Evolutionary conservation across 1,284 basidiomycete species (phyloP).

Genomic region (Moesziomyces sp.): DNA sequence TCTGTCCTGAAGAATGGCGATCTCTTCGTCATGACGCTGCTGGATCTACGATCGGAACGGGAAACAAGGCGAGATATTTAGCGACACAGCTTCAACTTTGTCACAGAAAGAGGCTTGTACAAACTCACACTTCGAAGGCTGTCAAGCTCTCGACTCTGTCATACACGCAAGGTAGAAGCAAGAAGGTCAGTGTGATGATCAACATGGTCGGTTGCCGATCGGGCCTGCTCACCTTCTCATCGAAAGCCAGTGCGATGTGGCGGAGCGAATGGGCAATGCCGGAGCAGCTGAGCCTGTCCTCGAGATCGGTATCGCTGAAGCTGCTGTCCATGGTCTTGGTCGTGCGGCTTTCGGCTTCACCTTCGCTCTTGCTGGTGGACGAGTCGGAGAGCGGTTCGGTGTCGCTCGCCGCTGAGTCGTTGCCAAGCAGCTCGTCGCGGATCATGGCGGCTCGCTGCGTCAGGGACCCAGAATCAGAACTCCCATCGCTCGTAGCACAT

Average conservation of each 20-base stretch:
- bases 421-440: conserved; percentile 28
- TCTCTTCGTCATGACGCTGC: neutral
- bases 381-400: conserved; percentile 9
- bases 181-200: neutral
- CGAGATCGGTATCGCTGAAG: conserved; percentile 1
- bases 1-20: neutral
- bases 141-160: conserved; percentile 37
- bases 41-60: neutral
- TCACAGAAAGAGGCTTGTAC: no score
- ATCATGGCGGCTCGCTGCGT: conserved; percentile 34
- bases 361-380: conserved; percentile 10
- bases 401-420: conserved; percentile 7
- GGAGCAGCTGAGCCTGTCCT: conserved; percentile 17
- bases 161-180: no score
- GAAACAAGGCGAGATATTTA: no score
- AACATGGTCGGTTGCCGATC: neutral
- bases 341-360: neutral
- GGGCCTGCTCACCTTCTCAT: conserved; percentile 31
- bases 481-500: no score
- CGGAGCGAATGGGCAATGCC: conserved; percentile 30
- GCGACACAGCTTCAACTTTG: conserved; percentile 14
- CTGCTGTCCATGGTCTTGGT: neutral
- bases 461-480: conserved; percentile 16
- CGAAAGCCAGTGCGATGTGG: conserved; percentile 36
- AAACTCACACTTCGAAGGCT: conserved; percentile 21